phyloP scores from a whole-genome alignment of 2,329 filamentous ascomycete genomes.

The Botrytis porri region DNA sequence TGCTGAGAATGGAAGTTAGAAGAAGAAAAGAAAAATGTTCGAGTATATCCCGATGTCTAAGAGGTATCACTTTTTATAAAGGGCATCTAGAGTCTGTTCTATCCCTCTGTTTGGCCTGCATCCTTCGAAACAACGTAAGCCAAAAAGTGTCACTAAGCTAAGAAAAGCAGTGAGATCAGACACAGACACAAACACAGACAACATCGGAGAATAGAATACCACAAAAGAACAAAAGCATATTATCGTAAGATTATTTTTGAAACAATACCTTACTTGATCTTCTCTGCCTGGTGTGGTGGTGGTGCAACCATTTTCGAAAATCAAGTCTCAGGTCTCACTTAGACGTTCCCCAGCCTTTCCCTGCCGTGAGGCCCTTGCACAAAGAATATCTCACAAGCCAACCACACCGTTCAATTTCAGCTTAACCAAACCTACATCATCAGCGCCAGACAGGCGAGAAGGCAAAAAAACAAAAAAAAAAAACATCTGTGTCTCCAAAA shows the following conservation, averaged over 20 bases:
- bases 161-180: not conserved
- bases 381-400: constrained; percentile 15
- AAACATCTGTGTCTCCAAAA: not conserved
- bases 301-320: constrained; percentile 1
- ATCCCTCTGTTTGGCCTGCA: not conserved
- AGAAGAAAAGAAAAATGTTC: not conserved
- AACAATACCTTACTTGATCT: constrained; percentile 8
- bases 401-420: not conserved
- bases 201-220: too few species aligned
- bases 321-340: not conserved
- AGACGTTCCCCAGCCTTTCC: not conserved
- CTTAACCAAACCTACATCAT: constrained; percentile 6
- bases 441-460: not conserved
- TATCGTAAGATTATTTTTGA: not conserved
- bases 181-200: not conserved
- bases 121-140: constrained; percentile 1
- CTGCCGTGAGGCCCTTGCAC: constrained; percentile 14
- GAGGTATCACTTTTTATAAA: not conserved
- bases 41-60: not conserved
- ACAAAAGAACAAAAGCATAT: not conserved
- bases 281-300: constrained; percentile 6
- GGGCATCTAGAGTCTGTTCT: not conserved
- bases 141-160: not conserved
- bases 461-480: not conserved
- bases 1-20: not conserved